Evolutionary conservation across 23 red algal species (phyloP), one percentile per base, ranked within the genome.

Genomic region (Gracilaria vermiculophylla): DNA sequence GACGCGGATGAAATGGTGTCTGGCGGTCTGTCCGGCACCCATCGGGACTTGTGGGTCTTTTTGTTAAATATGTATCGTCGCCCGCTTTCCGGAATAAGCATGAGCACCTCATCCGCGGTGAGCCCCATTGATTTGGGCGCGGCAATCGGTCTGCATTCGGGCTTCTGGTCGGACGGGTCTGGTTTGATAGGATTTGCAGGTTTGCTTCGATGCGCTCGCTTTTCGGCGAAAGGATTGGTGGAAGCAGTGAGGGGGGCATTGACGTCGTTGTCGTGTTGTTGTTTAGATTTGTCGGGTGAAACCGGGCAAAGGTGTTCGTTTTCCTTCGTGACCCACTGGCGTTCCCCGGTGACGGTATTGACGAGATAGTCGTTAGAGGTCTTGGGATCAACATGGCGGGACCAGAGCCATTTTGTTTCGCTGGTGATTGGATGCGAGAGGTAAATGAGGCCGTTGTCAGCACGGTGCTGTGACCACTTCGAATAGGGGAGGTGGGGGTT

Each of bases 401-500:
- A 83, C 78, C 79, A 93, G 17, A 93, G 90, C 90, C 90, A 93
- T 54, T 78, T 78, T 10, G 79, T 73, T 62, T 93, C 79, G 66
- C 47, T 34, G 45, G 90, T 85, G 2, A 76, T 51, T 10, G 90
- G 90, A 25, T 84, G 72, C 24, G 78, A 84, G 70, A 93, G 67
- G 70, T 93, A 93, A 28, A 92, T 77, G 45, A 92, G 67, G 10
- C 88, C 88, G 76, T 92, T 92, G 0, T 69, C 52, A 14, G 88
- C 88, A 33, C 77, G 78, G 73, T 92, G 88, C 45, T 92, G 88
- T 6, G 88, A 57, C 88, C 88, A 92, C 34, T 72, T 50, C 0
- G 88, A 92, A 25, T 76, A 83, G 24, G 88, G 88, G 21, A 83
- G 53, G 64, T 86, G 75, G 17, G 8, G 21, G 42, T 42, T 73